Conservation (phyloP, 1,139 yeast species). For the Zhuliangozyma blackwelliae region DNA sequence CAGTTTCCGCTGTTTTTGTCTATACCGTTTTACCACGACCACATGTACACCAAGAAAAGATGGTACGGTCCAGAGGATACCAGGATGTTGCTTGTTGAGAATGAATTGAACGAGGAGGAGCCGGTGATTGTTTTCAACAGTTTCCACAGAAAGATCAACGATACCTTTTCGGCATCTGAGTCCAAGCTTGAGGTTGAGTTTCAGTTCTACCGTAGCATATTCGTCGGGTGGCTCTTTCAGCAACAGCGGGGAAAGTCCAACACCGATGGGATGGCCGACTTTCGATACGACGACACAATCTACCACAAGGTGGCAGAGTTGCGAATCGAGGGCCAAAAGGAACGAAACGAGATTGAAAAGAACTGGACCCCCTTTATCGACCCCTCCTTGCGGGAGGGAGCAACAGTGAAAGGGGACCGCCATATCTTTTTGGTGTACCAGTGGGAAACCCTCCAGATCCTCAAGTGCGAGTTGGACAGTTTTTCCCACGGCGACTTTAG, state of each 20-base stretch:
- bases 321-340: conserved; percentile 15
- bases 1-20: conserved; percentile 25
- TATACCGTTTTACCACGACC: conserved; percentile 20
- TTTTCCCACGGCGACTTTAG: conserved; percentile 20
- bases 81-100: conserved; percentile 31
- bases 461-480: conserved; percentile 26
- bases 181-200: background rate
- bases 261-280: conserved; percentile 17
- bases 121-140: conserved; percentile 33
- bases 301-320: conserved; percentile 24
- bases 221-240: conserved; percentile 27
- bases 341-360: conserved; percentile 22
- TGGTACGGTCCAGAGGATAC: conserved; percentile 50
- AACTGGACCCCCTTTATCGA: conserved; percentile 44
- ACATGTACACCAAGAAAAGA: conserved; percentile 12
- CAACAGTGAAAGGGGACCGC: conserved; percentile 17
- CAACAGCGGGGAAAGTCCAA: conserved; percentile 25
- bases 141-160: conserved; percentile 14
- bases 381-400: conserved; percentile 16
- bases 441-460: conserved; percentile 34
- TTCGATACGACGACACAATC: conserved; percentile 14
- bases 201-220: conserved; percentile 22
- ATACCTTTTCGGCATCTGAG: conserved; percentile 1
- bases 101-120: conserved; percentile 26
- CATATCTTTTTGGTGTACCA: conserved; percentile 31